A percentile compares a stretch with the other conserved stretches of the same genome.
phyloP scores from a whole-genome alignment of 192 early-diverging fungal genomes.

The Paraglomus occultum region DNA sequence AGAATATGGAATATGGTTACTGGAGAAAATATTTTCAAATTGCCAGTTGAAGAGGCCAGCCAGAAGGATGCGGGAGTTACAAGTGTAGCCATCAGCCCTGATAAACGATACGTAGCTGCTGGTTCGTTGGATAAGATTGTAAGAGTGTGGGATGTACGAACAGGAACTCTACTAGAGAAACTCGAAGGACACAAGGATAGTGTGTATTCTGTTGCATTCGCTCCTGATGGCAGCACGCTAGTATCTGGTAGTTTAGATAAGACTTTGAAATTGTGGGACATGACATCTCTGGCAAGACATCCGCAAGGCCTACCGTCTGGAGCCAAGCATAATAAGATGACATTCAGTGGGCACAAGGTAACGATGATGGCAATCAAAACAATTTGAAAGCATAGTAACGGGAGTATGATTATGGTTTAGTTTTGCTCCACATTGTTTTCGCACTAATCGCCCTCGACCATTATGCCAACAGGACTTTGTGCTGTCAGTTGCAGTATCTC shows the following conservation, averaged over 20 bases:
- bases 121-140: slow-evolving; percentile 93
- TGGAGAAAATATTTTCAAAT: slow-evolving; percentile 66
- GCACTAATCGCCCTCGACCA: neutral
- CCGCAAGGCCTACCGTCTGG: slow-evolving; percentile 33
- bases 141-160: slow-evolving; percentile 85
- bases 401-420: neutral
- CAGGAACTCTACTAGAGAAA: slow-evolving; percentile 78
- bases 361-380: no score
- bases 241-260: slow-evolving; percentile 92
- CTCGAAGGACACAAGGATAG: slow-evolving; percentile 95
- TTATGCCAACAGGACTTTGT: slow-evolving; percentile 81
- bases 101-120: slow-evolving; percentile 81
- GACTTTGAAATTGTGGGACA: slow-evolving; percentile 90
- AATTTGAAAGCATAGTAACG: no score
- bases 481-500: slow-evolving; percentile 85
- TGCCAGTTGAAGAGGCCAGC: slow-evolving; percentile 77
- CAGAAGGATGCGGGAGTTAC: slow-evolving; percentile 93
- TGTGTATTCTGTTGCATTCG: slow-evolving; percentile 94
- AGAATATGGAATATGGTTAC: slow-evolving; percentile 86
- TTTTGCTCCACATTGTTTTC: neutral
- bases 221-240: slow-evolving; percentile 87
- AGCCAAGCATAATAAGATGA: slow-evolving; percentile 42
- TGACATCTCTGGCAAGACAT: slow-evolving; percentile 47
- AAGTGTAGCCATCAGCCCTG: slow-evolving; percentile 90
- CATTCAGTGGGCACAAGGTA: slow-evolving; percentile 56